Evolutionary conservation across 306 rosid species (phyloP).

Genomic region (Ormosia emarginata): DNA sequence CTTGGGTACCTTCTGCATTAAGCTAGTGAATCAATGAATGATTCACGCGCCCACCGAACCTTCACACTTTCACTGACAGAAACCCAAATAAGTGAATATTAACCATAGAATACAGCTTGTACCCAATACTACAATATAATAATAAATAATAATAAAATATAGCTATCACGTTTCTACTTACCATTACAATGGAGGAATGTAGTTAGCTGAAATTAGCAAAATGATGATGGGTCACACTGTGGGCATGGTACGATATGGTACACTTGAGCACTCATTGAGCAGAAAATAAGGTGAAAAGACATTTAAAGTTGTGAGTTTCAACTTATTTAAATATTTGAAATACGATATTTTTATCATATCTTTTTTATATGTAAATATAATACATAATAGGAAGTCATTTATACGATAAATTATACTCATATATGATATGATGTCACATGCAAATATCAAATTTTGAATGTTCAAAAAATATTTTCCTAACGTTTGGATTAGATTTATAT

Average conservation of each 20-base stretch:
- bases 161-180: not conserved
- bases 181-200: not conserved
- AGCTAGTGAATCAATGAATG: not conserved
- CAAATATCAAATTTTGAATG: too few relatives aligned
- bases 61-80: not conserved
- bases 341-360: too few relatives aligned
- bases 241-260: not conserved
- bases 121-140: not conserved
- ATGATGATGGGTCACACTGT: not conserved
- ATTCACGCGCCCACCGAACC: not conserved
- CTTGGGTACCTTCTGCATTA: not conserved
- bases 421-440: too few relatives aligned
- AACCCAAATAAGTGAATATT: not conserved
- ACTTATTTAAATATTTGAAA: too few relatives aligned
- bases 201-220: not conserved
- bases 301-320: not conserved
- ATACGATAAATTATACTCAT: too few relatives aligned
- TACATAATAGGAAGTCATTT: too few relatives aligned
- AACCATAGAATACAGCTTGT: not conserved
- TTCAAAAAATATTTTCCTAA: too few relatives aligned
- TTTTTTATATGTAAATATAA: too few relatives aligned
- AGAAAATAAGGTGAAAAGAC: not conserved
- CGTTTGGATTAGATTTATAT: too few relatives aligned
- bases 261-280: conserved; percentile 12
- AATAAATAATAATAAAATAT: not conserved